These are phyloP conservation scores for Kwoniella shivajii DNA, from an alignment of 1,284 basidiomycete species.

Conservation along the genomic window DNA sequence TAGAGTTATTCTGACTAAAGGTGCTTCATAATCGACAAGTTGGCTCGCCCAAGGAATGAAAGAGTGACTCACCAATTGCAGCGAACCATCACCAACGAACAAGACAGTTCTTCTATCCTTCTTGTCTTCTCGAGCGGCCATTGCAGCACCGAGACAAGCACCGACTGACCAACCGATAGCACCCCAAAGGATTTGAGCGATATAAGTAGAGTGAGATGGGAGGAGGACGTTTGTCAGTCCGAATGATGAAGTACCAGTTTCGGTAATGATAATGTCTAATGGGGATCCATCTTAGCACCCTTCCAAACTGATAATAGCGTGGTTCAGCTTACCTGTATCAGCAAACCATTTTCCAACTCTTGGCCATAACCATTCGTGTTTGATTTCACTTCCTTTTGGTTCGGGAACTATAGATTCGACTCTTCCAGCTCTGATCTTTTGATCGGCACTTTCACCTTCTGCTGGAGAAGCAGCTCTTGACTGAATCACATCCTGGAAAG, in stretches of 20 bases:
- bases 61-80: constrained; percentile 56
- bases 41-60: neutral
- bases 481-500: constrained; percentile 42
- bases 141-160: constrained; percentile 48
- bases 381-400: constrained; percentile 56
- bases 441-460: constrained; percentile 29
- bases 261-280: constrained; percentile 75
- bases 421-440: constrained; percentile 37
- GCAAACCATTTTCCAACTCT: constrained; percentile 76
- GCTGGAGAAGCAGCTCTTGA: constrained; percentile 24
- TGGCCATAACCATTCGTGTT: constrained; percentile 85
- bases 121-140: constrained; percentile 71
- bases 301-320: neutral
- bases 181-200: constrained; percentile 64
- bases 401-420: constrained; percentile 35
- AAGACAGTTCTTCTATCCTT: constrained; percentile 69
- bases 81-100: constrained; percentile 70
- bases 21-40: too few species aligned
- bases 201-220: constrained; percentile 66
- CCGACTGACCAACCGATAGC: constrained; percentile 61
- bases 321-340: constrained; percentile 57
- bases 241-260: constrained; percentile 70
- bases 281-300: too few species aligned
- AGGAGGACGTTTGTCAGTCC: constrained; percentile 75
- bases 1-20: too few species aligned